Percentiles rank a stretch among this genome's conserved stretches.
Conservation (phyloP, 2,329 filamentous ascomycete genomes). For the Neocucurbitaria cava region DNA sequence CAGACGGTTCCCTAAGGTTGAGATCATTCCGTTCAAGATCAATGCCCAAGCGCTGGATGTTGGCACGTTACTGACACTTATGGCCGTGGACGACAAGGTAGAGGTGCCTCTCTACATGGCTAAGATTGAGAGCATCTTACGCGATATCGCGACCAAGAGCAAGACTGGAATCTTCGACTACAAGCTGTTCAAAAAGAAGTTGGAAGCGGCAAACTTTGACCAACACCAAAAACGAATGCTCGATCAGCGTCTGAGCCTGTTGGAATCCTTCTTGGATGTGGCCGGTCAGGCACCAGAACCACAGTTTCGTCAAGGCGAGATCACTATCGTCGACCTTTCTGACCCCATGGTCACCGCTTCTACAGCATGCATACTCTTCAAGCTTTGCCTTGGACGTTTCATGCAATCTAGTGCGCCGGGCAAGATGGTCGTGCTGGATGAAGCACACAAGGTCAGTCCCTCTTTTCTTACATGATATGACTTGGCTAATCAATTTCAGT, state of each 20-base stretch:
- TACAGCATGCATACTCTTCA: conserved; percentile 75
- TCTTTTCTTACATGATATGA: not conserved
- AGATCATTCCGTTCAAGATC: conserved; percentile 56
- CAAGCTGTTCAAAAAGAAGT: conserved; percentile 20
- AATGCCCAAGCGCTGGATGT: conserved; percentile 59
- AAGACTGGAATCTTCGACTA: conserved; percentile 60
- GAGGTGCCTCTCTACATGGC: conserved; percentile 63
- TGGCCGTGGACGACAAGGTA: conserved; percentile 23
- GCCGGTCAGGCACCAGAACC: conserved; percentile 14
- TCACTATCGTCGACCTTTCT: conserved; percentile 78
- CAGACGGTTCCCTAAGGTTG: conserved; percentile 48
- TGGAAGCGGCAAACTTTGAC: conserved; percentile 24
- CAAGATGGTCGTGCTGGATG: conserved; percentile 73
- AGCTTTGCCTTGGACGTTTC: conserved; percentile 72
- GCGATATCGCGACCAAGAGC: conserved; percentile 61
- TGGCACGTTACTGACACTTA: conserved; percentile 52
- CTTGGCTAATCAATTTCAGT: conserved; percentile 48
- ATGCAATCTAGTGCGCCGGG: conserved; percentile 57
- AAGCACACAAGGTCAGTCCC: conserved; percentile 75
- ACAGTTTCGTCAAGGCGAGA: conserved; percentile 52
- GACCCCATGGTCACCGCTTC: conserved; percentile 65
- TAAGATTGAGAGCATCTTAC: conserved; percentile 54
- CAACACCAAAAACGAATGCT: conserved; percentile 62
- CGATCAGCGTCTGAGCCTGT: conserved; percentile 64
- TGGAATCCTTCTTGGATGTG: conserved; percentile 69